A percentile compares a stretch with the other conserved stretches of the same genome.
Conservation (phyloP, 352 stramenopile species). For the Globisporangium apiculatum region DNA sequence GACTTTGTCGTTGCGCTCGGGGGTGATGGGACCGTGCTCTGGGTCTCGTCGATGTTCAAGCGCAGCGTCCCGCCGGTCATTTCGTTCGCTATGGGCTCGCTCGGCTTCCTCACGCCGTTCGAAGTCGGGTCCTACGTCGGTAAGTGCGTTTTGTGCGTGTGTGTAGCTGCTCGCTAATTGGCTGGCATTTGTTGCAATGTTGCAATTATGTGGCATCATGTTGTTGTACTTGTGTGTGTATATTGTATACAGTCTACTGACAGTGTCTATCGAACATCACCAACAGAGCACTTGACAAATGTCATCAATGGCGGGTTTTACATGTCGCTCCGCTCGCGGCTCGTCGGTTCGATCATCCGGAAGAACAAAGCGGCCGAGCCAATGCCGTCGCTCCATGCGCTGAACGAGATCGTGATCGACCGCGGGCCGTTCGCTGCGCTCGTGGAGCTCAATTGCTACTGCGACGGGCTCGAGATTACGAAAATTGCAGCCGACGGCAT, state of each 20-base stretch:
- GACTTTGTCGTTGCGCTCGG: slow-evolving; percentile 93
- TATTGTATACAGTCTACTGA: neutral
- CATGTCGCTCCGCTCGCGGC: slow-evolving; percentile 71
- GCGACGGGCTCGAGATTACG: slow-evolving; percentile 94
- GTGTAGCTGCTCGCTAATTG: neutral
- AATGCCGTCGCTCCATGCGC: slow-evolving; percentile 80
- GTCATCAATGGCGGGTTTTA: slow-evolving; percentile 82
- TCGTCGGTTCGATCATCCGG: slow-evolving; percentile 69
- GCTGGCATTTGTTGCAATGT: neutral
- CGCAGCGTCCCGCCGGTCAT: slow-evolving; percentile 94
- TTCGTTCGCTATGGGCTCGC: slow-evolving; percentile 91
- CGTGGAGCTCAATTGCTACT: slow-evolving; percentile 96
- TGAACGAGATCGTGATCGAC: slow-evolving; percentile 99
- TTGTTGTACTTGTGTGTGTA: neutral
- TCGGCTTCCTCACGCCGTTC: slow-evolving; percentile 97
- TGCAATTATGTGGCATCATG: neutral
- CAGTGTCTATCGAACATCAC: neutral
- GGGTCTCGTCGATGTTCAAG: slow-evolving; percentile 80
- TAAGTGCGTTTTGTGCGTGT: slow-evolving; percentile 3
- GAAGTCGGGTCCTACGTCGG: slow-evolving; percentile 49
- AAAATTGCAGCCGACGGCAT: slow-evolving; percentile 96
- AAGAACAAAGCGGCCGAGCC: slow-evolving; percentile 43
- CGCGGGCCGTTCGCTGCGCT: slow-evolving; percentile 86
- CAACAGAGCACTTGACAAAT: slow-evolving; percentile 55
- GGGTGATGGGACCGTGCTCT: slow-evolving; percentile 92